These are phyloP conservation scores for Fusarium sublunatum DNA, from an alignment of 2,329 filamentous ascomycete species.

Conservation along the genomic window DNA sequence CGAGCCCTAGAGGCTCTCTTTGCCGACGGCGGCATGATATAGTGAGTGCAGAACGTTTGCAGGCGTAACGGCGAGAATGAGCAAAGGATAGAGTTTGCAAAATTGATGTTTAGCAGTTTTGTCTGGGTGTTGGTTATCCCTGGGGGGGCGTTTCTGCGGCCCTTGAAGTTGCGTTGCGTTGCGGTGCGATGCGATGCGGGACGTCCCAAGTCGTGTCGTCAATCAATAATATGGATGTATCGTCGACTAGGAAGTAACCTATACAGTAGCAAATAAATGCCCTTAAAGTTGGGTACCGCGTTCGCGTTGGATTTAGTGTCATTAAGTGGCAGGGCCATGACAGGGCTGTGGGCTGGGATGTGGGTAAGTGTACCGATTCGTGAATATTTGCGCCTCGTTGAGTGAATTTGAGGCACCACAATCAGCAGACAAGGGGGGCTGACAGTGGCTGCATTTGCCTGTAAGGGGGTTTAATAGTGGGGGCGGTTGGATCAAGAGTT, in stretches of 20 bases:
- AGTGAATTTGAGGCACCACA: constrained; percentile 20
- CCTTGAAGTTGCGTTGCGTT: constrained; percentile 20
- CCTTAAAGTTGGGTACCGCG: constrained; percentile 48
- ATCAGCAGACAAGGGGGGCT: constrained; percentile 23
- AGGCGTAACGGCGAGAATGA: constrained; percentile 8
- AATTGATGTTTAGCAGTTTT: not conserved
- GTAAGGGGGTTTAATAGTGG: constrained; percentile 37
- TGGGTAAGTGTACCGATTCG: constrained; percentile 33
- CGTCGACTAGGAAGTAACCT: constrained; percentile 14
- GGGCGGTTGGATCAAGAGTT: constrained; percentile 14
- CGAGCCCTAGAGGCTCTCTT: constrained; percentile 54
- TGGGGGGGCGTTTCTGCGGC: constrained; percentile 4
- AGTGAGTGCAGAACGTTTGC: constrained; percentile 15
- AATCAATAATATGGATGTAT: constrained; percentile 28
- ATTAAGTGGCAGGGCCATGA: constrained; percentile 44
- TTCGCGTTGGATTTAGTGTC: constrained; percentile 49
- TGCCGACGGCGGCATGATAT: constrained; percentile 53
- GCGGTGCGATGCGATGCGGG: constrained; percentile 8
- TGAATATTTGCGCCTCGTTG: constrained; percentile 39
- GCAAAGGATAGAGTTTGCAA: constrained; percentile 1
- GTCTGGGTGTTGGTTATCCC: constrained; percentile 7
- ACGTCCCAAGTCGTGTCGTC: constrained; percentile 40
- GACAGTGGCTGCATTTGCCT: constrained; percentile 29
- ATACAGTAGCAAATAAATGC: constrained; percentile 39
- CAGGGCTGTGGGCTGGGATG: constrained; percentile 38